Evolutionary conservation across 331 rosid genomes (phyloP).

Genomic region (Rosa hybrid): DNA sequence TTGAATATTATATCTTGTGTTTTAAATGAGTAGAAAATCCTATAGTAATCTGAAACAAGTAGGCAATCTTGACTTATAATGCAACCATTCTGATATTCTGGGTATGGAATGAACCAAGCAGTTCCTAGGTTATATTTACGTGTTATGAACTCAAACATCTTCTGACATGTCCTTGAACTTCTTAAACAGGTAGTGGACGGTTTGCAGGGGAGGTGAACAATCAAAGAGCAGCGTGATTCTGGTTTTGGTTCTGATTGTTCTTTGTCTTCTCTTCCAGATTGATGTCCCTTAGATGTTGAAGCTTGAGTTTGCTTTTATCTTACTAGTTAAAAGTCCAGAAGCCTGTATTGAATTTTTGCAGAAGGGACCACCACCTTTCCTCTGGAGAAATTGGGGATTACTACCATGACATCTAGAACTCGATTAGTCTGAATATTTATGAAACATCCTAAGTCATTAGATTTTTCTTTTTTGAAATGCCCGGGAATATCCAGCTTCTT

Average conservation of each 20-base stretch:
- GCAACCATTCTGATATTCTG: neutral
- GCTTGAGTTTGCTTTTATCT: neutral
- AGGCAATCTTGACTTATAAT: neutral
- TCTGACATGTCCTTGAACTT: constrained; percentile 7
- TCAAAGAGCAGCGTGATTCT: neutral
- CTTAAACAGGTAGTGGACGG: constrained; percentile 14
- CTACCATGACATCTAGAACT: neutral
- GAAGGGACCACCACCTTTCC: neutral
- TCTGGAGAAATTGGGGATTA: neutral
- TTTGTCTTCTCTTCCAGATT: neutral
- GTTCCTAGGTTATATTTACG: neutral
- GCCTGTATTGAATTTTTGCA: neutral
- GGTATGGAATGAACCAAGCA: neutral
- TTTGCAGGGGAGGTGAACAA: neutral
- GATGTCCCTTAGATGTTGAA: neutral
- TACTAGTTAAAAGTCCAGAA: neutral
- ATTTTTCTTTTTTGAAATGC: neutral
- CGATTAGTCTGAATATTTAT: neutral
- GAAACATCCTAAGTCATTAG: neutral
- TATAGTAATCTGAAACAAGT: neutral
- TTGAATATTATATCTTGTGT: neutral
- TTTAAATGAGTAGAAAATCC: neutral
- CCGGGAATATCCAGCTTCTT: neutral
- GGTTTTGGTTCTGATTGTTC: neutral
- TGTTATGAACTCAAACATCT: neutral